Conservation (phyloP, 441 rosid species). For the Populus tomentosa region DNA sequence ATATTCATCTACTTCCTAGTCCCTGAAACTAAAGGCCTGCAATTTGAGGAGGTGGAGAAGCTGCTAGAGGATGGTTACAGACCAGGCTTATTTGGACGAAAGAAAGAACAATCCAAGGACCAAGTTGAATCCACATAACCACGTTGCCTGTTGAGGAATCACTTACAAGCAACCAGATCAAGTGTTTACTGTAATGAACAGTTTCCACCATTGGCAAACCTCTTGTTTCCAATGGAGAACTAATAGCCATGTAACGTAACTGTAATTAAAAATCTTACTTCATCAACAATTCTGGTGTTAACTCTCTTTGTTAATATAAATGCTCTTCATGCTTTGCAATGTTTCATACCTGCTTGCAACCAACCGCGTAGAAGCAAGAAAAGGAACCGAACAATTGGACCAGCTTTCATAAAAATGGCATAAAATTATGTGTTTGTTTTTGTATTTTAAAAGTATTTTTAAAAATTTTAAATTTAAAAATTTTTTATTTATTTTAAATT, state of each 20-base stretch:
- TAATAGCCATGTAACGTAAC: not conserved
- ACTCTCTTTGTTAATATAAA: not conserved
- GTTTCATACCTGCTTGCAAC: not conserved
- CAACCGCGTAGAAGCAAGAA: not conserved
- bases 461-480: no score
- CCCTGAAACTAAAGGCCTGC: slow-evolving; percentile 89
- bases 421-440: no score
- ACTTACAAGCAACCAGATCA: not conserved
- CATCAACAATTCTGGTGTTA: not conserved
- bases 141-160: not conserved
- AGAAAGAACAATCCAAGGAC: not conserved
- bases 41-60: slow-evolving; percentile 72
- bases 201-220: not conserved
- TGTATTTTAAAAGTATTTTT: no score
- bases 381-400: no score
- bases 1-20: slow-evolving; percentile 54
- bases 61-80: slow-evolving; percentile 51
- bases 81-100: slow-evolving; percentile 31
- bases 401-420: no score
- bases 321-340: not conserved
- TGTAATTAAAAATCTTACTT: not conserved
- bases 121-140: not conserved
- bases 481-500: no score
- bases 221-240: not conserved
- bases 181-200: not conserved